Conservation (phyloP, 371 early-diverging fungal species). For the Mortierella sp. region DNA sequence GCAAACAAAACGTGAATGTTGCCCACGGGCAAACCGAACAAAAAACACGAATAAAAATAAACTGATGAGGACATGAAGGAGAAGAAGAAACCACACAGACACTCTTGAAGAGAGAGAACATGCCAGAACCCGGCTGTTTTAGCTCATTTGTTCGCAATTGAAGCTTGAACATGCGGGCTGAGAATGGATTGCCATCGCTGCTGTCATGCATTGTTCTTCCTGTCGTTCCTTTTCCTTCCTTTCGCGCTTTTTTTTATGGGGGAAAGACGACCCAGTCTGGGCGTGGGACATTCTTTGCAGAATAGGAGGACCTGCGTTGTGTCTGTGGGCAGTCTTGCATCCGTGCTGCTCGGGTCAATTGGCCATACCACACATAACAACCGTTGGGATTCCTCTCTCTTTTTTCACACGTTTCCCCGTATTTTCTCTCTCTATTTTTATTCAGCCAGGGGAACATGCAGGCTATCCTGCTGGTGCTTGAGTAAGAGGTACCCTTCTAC, state of each 20-base stretch:
- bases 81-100: not conserved
- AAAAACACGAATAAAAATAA: not conserved
- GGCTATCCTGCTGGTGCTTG: not conserved
- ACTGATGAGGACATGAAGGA: not conserved
- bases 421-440: not conserved
- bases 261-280: not conserved
- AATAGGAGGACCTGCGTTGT: not conserved
- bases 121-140: not conserved
- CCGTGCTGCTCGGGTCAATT: not conserved
- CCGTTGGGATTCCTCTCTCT: not conserved
- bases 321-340: not conserved
- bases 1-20: constrained; percentile 11
- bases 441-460: not conserved
- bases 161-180: not conserved
- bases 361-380: not conserved
- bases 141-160: not conserved
- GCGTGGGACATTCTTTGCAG: not conserved
- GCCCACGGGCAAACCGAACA: constrained; percentile 35
- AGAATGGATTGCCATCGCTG: not conserved
- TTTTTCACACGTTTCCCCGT: constrained; percentile 18
- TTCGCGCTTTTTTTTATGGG: constrained; percentile 1
- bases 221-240: not conserved
- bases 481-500: not conserved
- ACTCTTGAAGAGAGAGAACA: not conserved
- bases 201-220: not conserved